A percentile compares a stretch with the other conserved stretches of the same genome.
Conservation (phyloP, 208 protist species). For the Leishmania aethiopica region DNA sequence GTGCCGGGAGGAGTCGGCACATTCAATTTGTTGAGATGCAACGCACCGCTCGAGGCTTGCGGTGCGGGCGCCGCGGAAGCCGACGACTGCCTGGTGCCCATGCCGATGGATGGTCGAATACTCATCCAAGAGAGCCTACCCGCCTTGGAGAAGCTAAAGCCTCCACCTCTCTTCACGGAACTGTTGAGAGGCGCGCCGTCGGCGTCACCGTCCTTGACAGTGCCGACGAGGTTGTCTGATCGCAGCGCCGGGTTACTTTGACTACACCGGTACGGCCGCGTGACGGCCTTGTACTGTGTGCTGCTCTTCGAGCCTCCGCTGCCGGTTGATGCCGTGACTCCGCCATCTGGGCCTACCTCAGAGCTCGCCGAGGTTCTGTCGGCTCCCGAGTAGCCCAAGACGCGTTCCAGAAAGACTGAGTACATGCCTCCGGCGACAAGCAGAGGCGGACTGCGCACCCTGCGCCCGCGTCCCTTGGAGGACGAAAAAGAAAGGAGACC, state of each 20-base stretch:
- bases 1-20: too few species aligned
- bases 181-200: neutral
- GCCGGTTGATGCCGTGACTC: neutral
- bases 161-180: neutral
- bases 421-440: conserved; percentile 8
- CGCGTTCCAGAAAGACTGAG: conserved; percentile 20
- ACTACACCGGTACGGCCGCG: conserved; percentile 38
- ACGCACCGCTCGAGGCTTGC: neutral
- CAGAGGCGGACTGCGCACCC: neutral
- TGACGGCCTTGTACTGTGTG: conserved; percentile 22
- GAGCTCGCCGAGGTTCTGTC: neutral
- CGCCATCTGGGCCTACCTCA: neutral
- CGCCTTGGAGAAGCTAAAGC: neutral
- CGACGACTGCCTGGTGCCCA: neutral
- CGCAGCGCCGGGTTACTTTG: neutral
- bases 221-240: neutral
- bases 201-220: neutral
- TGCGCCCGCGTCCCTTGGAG: neutral
- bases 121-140: neutral
- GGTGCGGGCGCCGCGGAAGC: neutral
- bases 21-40: neutral
- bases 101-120: neutral
- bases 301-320: conserved; percentile 10
- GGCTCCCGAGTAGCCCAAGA: conserved; percentile 12
- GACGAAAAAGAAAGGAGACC: neutral